Conservation (phyloP, 1,284 basidiomycete genomes). For the Cystobasidium sp. region DNA sequence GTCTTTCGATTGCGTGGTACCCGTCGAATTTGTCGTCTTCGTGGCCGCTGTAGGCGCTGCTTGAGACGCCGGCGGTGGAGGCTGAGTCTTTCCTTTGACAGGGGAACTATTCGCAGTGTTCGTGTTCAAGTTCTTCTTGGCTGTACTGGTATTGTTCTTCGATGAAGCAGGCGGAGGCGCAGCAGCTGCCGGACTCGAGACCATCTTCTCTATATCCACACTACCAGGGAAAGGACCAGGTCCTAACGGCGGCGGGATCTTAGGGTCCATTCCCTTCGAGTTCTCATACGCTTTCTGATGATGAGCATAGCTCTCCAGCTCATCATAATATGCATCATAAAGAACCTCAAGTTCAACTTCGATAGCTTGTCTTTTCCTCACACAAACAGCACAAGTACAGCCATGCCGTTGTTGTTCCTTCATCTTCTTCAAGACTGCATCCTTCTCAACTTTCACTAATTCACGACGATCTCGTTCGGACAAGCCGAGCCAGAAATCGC, state of each 20-base stretch:
- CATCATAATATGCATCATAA: conserved; percentile 99
- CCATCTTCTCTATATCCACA: conserved; percentile 77
- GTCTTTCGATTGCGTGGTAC: conserved; percentile 38
- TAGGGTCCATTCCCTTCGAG: conserved; percentile 52
- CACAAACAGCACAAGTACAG: conserved; percentile 95
- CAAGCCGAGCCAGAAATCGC: conserved; percentile 93
- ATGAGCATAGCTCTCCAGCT: conserved; percentile 97
- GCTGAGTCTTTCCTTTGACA: conserved; percentile 15
- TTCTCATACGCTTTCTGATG: conserved; percentile 92
- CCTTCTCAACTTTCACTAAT: conserved; percentile 95
- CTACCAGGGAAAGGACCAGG: conserved; percentile 97
- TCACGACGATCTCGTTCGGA: conserved; percentile 84
- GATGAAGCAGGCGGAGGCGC: conserved; percentile 6
- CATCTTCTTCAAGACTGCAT: conserved; percentile 96
- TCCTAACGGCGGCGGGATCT: conserved; percentile 85
- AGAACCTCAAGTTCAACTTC: conserved; percentile 98
- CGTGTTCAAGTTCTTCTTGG: conserved; percentile 15
- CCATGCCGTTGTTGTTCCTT: conserved; percentile 97
- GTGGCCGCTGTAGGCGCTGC: conserved; percentile 8
- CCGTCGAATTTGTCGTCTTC: conserved; percentile 18
- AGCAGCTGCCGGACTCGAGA: conserved; percentile 28
- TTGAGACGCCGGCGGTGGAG: not conserved
- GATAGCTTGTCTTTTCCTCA: conserved; percentile 94
- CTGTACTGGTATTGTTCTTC: not conserved
- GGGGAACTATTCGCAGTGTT: conserved; percentile 36